Evolutionary conservation across 1,139 yeast genomes (phyloP), one percentile per base, ranked within the genome.

Genomic region (Debaryomyces psychrophilus): DNA sequence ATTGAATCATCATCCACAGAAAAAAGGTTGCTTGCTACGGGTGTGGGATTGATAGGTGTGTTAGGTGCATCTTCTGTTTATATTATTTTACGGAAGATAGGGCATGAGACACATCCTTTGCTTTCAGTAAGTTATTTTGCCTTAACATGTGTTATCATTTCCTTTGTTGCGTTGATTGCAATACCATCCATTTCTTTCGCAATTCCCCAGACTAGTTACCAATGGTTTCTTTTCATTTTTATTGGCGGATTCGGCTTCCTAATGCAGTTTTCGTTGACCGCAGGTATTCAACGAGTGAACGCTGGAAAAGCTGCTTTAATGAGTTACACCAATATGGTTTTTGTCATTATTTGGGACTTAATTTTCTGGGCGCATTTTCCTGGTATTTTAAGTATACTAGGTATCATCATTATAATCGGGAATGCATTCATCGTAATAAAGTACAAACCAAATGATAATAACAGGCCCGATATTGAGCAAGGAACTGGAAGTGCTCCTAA

Each of bases 231-330:
- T 27, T 77, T 90, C 52, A 47, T 69, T 1, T 62, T 78, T 26
- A 76, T 89, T 52, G 96, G 97, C 2, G 53, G 85, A 9, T 77
- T 87, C 38, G 97, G 97, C 0, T 90, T 90, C 62, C 66, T 84
- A 46, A 87, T 86, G 83, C 97, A 90, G 62, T 83, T 83, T 56
- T 70, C 85, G 26, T 67, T 88, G 46, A 88, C 97, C 0, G 83
- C 90, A 2, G 97, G 96, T 1, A 78, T 90, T 44, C 96, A 89
- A 62, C 71, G 90, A 48, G 96, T 88, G 51, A 76, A 77, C 50
- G 96, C 97, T 1, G 83, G 90, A 1, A 77, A 89, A 48, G 90
- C 92, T 0, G 76, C 93, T 4, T 75, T 87, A 50, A 85, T 88
- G 78, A 70, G 81, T 5, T 90, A 90, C 63, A 76, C 90, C 2